Conservation (phyloP, 208 protist genomes). For the Phytomonas francai region DNA sequence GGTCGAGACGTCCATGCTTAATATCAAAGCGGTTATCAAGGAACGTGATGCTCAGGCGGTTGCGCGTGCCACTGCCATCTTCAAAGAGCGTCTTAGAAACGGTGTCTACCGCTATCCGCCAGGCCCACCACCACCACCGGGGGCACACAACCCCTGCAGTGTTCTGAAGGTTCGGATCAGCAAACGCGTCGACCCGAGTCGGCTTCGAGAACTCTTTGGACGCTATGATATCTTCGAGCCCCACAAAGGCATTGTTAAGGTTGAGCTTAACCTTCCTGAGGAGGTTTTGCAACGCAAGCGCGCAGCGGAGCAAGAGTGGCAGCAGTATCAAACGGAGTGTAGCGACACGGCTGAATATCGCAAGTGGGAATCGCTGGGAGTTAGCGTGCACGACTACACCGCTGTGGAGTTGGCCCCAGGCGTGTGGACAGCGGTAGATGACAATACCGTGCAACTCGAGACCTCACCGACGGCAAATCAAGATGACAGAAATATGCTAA, state of each 20-base stretch:
- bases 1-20: constrained; percentile 77
- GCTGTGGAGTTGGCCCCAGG: constrained; percentile 74
- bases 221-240: constrained; percentile 73
- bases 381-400: constrained; percentile 65
- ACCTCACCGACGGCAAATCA: constrained; percentile 4
- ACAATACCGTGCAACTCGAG: neutral
- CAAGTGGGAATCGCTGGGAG: constrained; percentile 36
- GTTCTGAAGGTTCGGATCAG: constrained; percentile 65
- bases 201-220: constrained; percentile 69
- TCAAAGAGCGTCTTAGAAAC: constrained; percentile 54
- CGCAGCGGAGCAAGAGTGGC: constrained; percentile 76
- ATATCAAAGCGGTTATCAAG: constrained; percentile 68
- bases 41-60: constrained; percentile 80
- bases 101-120: constrained; percentile 81
- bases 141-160: constrained; percentile 40
- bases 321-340: constrained; percentile 57
- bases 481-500: neutral
- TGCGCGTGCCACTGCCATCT: constrained; percentile 46
- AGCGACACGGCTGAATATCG: constrained; percentile 57
- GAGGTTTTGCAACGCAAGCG: constrained; percentile 58
- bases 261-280: constrained; percentile 55
- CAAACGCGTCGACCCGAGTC: constrained; percentile 47
- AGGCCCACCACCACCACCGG: constrained; percentile 71
- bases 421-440: constrained; percentile 27
- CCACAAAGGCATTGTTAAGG: constrained; percentile 75